These are phyloP conservation scores for Amyloporia xantha DNA, from an alignment of 768 basidiomycete species.

Conservation along the genomic window DNA sequence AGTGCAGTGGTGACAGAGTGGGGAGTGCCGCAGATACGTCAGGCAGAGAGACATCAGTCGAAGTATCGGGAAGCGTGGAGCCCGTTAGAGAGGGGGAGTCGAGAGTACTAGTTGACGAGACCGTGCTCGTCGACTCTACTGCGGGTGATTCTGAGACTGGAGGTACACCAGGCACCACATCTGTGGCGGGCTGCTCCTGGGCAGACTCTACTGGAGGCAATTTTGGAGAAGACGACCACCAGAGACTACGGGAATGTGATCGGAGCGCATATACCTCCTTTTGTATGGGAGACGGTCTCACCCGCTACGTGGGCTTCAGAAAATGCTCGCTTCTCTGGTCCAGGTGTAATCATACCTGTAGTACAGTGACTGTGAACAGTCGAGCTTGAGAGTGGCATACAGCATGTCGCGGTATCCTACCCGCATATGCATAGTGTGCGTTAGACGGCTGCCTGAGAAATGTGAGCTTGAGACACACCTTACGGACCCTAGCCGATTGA, in stretches of 20 bases:
- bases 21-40: slow-evolving; percentile 8
- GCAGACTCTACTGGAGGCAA: not conserved
- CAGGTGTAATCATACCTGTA: not conserved
- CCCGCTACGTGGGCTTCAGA: slow-evolving; percentile 1
- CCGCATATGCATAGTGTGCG: no score
- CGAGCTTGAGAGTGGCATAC: not conserved
- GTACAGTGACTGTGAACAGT: not conserved
- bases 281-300: not conserved
- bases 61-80: slow-evolving; percentile 1
- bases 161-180: not conserved
- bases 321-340: not conserved
- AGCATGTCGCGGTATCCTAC: not conserved
- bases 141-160: slow-evolving; percentile 6
- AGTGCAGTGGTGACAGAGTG: slow-evolving; percentile 43
- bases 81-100: slow-evolving; percentile 9
- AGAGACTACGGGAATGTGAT: slow-evolving; percentile 12
- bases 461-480: no score
- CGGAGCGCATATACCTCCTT: slow-evolving; percentile 1
- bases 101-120: slow-evolving; percentile 4
- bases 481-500: no score
- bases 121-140: slow-evolving; percentile 6
- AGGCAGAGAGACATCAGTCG: slow-evolving; percentile 7
- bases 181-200: not conserved
- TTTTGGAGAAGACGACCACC: slow-evolving; percentile 14
- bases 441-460: no score